A percentile compares a stretch with the other conserved stretches of the same genome.
These are phyloP conservation scores for Cokeromyces recurvatus DNA, from an alignment of 371 early-diverging fungal genomes.

Conservation along the genomic window DNA sequence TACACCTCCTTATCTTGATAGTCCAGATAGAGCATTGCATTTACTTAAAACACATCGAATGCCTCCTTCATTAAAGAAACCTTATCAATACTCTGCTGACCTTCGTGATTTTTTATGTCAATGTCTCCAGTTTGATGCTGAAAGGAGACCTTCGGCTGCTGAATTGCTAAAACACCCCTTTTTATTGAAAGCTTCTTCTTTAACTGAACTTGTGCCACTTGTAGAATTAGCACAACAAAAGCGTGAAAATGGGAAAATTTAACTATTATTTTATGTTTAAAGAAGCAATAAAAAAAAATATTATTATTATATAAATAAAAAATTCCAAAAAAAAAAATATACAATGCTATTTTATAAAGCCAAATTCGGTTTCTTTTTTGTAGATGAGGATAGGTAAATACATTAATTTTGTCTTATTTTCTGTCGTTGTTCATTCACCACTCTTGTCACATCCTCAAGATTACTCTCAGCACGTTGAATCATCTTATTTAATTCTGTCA, in stretches of 20 bases:
- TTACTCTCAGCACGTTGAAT: conserved; percentile 19
- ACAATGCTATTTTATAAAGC: no score
- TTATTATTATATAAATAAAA: no score
- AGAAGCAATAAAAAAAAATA: no score
- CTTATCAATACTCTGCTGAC: conserved; percentile 64
- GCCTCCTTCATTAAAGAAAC: conserved; percentile 77
- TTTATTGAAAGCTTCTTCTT: conserved; percentile 15
- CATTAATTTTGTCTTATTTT: conserved; percentile 7
- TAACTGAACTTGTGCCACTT: conserved; percentile 2
- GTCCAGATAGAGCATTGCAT: conserved; percentile 74
- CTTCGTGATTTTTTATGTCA: conserved; percentile 79
- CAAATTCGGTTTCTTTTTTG: no score
- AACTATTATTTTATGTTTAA: no score
- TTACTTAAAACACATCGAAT: conserved; percentile 34
- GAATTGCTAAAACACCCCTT: conserved; percentile 56
- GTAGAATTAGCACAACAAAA: conserved; percentile 14
- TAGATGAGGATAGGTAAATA: no score
- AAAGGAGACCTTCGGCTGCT: conserved; percentile 68
- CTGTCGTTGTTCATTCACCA: conserved; percentile 15
- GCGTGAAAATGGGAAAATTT: conserved; percentile 2
- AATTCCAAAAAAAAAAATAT: no score
- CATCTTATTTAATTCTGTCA: conserved; percentile 17
- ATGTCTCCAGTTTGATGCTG: conserved; percentile 80
- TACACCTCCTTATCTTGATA: conserved; percentile 91
- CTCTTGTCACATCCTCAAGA: conserved; percentile 17